Evolutionary conservation across 176 grass and related monocot genomes (phyloP).

Genomic region (Zea luxurians): DNA sequence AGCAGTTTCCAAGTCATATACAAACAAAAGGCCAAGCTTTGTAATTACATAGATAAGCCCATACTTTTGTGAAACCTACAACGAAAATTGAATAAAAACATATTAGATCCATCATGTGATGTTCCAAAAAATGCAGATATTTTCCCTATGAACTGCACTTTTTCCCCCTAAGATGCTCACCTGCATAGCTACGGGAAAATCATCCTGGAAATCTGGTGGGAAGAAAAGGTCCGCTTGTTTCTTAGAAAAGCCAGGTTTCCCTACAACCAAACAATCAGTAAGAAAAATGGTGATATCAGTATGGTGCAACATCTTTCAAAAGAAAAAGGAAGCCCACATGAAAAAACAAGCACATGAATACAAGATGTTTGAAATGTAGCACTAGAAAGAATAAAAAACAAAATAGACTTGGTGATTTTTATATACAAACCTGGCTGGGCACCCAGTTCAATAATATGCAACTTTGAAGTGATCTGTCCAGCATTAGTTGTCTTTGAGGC

Average conservation of each 20-base stretch:
- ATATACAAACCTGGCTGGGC: conserved; percentile 71
- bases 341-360: background rate
- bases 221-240: conserved; percentile 97
- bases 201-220: conserved; percentile 94
- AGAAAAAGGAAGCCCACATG: background rate
- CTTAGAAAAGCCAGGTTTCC: conserved; percentile 90
- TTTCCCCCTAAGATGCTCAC: conserved; percentile 35
- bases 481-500: conserved; percentile 83
- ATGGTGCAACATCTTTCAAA: background rate
- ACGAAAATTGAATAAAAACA: conserved; percentile 29
- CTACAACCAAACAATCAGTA: conserved; percentile 36
- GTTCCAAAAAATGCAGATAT: conserved; percentile 1
- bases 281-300: background rate
- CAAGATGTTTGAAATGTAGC: background rate
- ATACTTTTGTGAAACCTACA: conserved; percentile 96
- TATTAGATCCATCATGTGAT: conserved; percentile 28
- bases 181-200: conserved; percentile 99
- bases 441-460: conserved; percentile 93
- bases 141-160: background rate
- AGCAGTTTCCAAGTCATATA: conserved; percentile 95
- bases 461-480: conserved; percentile 85
- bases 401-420: background rate
- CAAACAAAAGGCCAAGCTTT: conserved; percentile 94
- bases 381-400: conserved; percentile 17
- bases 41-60: conserved; percentile 93